A percentile compares a stretch with the other conserved stretches of the same genome.
These are phyloP conservation scores for Eleusine coracana DNA, from an alignment of 176 grass and related monocot genomes.

Conservation along the genomic window DNA sequence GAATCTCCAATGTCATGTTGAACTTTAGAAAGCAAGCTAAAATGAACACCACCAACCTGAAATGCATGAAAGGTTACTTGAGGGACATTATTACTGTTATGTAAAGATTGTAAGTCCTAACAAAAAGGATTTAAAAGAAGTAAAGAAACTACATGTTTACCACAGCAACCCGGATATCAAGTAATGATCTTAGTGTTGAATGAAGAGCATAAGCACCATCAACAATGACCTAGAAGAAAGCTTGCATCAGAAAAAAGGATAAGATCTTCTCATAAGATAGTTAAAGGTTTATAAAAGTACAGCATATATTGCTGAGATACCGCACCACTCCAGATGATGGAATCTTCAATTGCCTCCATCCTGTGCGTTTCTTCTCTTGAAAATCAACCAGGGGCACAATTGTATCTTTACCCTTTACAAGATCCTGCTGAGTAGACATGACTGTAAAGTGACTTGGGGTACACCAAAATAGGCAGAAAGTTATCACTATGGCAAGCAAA, in stretches of 20 bases:
- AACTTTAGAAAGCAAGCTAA: slow-evolving; percentile 98
- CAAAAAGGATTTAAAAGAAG: slow-evolving; percentile 18
- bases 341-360: slow-evolving; percentile 80
- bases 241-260: slow-evolving; percentile 34
- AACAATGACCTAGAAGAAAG: slow-evolving; percentile 80
- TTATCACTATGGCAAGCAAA: slow-evolving; percentile 32
- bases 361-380: slow-evolving; percentile 82
- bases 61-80: slow-evolving; percentile 35
- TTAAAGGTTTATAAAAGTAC: slow-evolving; percentile 12
- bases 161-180: slow-evolving; percentile 98
- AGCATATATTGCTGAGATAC: slow-evolving; percentile 42
- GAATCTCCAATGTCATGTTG: slow-evolving; percentile 98
- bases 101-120: not conserved
- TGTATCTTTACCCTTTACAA: slow-evolving; percentile 82
- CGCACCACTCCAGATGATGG: slow-evolving; percentile 81
- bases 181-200: slow-evolving; percentile 85
- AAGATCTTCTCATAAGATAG: slow-evolving; percentile 7
- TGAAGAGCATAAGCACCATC: slow-evolving; percentile 99
- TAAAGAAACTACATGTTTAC: slow-evolving; percentile 49
- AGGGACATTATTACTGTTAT: slow-evolving; percentile 24
- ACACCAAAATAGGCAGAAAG: slow-evolving; percentile 36
- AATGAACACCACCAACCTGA: slow-evolving; percentile 97
- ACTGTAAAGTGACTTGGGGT: slow-evolving; percentile 37
- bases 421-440: slow-evolving; percentile 70
- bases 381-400: slow-evolving; percentile 86